A percentile compares a stretch with the other conserved stretches of the same genome.
Evolutionary conservation across 2,329 filamentous ascomycete genomes (phyloP).

Genomic region (Hypoxylon sp.): DNA sequence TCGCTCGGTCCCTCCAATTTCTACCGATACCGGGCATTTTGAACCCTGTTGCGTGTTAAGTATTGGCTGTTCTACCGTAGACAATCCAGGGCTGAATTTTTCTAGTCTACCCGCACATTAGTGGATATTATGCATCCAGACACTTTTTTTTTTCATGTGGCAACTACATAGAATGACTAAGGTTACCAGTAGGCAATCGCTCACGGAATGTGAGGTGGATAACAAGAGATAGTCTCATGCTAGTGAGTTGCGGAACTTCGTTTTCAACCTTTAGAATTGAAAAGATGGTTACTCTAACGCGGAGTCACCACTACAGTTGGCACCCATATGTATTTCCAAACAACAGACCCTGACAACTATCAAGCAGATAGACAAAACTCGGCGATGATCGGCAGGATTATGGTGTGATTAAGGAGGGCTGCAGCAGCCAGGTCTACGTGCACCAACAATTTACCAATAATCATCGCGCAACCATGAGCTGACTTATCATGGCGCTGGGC

Average conservation of each 20-base stretch:
- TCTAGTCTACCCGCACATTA: slow-evolving; percentile 2
- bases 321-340: not conserved
- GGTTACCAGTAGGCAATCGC: not conserved
- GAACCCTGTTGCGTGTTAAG: not conserved
- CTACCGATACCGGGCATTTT: slow-evolving; percentile 2
- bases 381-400: slow-evolving; percentile 12
- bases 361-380: slow-evolving; percentile 8
- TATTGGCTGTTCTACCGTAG: not conserved
- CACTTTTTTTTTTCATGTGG: not conserved
- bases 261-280: slow-evolving; percentile 8
- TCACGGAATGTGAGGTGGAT: slow-evolving; percentile 12
- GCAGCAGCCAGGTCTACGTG: slow-evolving; percentile 12
- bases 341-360: not conserved
- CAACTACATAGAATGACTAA: slow-evolving; percentile 11
- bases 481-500: slow-evolving; percentile 17
- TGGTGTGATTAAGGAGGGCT: slow-evolving; percentile 22
- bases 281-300: not conserved
- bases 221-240: not conserved
- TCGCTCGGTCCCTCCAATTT: not conserved
- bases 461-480: slow-evolving; percentile 17
- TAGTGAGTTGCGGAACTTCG: slow-evolving; percentile 12
- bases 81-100: not conserved
- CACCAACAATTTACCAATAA: slow-evolving; percentile 14
- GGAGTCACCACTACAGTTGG: not conserved
- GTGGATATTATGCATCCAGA: slow-evolving; percentile 2